Evolutionary conservation across 257 asterid genomes (phyloP).

Genomic region (Primulina tabacum): DNA sequence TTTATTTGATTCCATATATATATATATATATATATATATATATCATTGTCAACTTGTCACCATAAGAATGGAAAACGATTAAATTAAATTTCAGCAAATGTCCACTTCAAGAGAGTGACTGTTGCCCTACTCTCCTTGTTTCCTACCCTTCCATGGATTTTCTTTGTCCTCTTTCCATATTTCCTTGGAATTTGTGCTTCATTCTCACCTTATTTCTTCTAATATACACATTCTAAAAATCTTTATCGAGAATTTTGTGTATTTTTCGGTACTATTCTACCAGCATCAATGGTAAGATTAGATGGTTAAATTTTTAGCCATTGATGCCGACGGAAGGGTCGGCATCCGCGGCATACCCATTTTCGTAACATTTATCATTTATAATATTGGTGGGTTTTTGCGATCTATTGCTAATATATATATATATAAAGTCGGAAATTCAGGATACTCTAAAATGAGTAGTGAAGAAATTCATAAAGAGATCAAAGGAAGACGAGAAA

Average conservation of each 20-base stretch:
- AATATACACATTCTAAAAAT: neutral
- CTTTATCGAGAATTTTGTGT: no score
- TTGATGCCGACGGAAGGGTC: no score
- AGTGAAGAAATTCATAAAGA: no score
- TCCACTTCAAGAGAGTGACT: neutral
- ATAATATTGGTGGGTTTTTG: no score
- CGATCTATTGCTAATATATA: no score
- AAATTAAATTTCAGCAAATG: slow-evolving; percentile 29
- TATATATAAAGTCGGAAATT: no score
- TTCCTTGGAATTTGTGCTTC: neutral
- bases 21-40: neutral
- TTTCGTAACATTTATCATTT: no score
- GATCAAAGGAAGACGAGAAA: no score
- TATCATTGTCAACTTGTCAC: slow-evolving; percentile 30
- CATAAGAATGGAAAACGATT: slow-evolving; percentile 7
- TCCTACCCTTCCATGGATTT: neutral
- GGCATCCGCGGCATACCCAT: no score
- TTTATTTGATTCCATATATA: neutral
- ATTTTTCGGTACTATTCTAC: neutral
- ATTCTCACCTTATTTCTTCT: neutral
- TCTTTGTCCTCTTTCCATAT: neutral
- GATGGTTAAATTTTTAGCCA: no score
- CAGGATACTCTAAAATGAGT: no score
- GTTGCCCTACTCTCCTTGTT: neutral
- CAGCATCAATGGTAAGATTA: neutral